A percentile compares a stretch with the other conserved stretches of the same genome.
Evolutionary conservation across 2,329 filamentous ascomycete genomes (phyloP).

Genomic region (Zasmidium cellare): DNA sequence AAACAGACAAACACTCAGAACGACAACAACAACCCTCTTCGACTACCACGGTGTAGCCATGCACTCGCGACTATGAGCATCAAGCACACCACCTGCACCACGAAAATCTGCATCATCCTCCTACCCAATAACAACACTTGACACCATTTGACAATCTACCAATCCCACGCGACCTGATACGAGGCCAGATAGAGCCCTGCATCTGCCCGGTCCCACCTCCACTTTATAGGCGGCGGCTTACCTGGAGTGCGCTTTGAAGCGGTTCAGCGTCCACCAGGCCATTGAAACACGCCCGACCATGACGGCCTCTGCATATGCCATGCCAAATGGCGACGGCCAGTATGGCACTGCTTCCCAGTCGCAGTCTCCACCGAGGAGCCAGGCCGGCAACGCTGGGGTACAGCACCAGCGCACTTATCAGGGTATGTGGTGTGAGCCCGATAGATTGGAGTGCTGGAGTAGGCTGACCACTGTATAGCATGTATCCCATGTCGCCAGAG

Average conservation of each 20-base stretch:
- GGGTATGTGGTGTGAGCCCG: slow-evolving; percentile 16
- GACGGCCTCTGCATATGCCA: slow-evolving; percentile 18
- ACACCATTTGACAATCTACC: slow-evolving; percentile 4
- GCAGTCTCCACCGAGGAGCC: slow-evolving; percentile 18
- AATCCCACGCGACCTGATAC: not conserved
- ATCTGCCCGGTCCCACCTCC: slow-evolving; percentile 4
- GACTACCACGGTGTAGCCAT: slow-evolving; percentile 2
- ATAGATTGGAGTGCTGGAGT: not conserved
- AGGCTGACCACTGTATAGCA: slow-evolving; percentile 35
- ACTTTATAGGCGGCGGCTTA: slow-evolving; percentile 3
- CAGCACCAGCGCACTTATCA: slow-evolving; percentile 31
- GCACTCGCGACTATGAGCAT: slow-evolving; percentile 22
- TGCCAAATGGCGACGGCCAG: slow-evolving; percentile 19
- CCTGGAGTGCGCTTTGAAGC: slow-evolving; percentile 19
- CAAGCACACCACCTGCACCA: slow-evolving; percentile 12
- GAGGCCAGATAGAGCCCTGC: slow-evolving; percentile 1
- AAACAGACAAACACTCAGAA: slow-evolving; percentile 4
- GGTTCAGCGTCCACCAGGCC: slow-evolving; percentile 15
- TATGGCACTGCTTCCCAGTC: slow-evolving; percentile 16
- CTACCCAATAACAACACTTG: slow-evolving; percentile 32
- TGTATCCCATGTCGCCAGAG: slow-evolving; percentile 58
- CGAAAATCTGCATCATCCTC: slow-evolving; percentile 26
- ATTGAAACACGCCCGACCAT: slow-evolving; percentile 16
- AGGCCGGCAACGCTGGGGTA: slow-evolving; percentile 9
- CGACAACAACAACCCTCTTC: slow-evolving; percentile 6